A percentile compares a stretch with the other conserved stretches of the same genome.
phyloP scores from a whole-genome alignment of 176 grass and related monocot genomes.

The Phyllostachys edulis region DNA sequence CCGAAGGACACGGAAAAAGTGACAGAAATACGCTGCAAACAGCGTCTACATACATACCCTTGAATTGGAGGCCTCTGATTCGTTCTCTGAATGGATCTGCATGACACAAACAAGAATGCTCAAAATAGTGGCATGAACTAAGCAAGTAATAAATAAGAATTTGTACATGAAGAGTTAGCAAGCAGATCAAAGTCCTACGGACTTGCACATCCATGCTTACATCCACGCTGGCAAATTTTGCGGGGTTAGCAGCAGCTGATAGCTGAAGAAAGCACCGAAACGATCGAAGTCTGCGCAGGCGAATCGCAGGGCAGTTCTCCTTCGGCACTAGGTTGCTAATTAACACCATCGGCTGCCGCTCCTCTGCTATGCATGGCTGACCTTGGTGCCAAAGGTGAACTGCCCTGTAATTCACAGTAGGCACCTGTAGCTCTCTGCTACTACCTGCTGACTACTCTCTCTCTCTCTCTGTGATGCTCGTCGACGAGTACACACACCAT shows the following conservation, averaged over 20 bases:
- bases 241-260: neutral
- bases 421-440: neutral
- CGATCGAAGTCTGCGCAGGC: neutral
- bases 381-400: constrained; percentile 50
- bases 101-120: neutral
- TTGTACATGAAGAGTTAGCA: neutral
- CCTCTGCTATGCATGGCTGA: neutral
- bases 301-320: constrained; percentile 76
- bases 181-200: neutral
- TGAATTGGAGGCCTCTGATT: neutral
- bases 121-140: neutral
- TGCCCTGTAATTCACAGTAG: constrained; percentile 39
- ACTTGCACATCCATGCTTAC: neutral
- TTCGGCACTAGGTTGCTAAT: constrained; percentile 32
- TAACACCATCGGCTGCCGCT: neutral
- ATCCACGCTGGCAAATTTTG: neutral
- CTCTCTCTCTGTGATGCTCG: neutral
- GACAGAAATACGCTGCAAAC: neutral
- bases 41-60: neutral
- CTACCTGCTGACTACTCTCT: neutral
- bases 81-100: neutral
- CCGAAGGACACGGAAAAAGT: neutral
- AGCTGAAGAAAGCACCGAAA: neutral
- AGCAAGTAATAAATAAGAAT: neutral
- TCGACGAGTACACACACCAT: neutral